Evolutionary conservation across 1,139 yeast genomes (phyloP).

Genomic region (Lodderomyces pseudojiufengensis): DNA sequence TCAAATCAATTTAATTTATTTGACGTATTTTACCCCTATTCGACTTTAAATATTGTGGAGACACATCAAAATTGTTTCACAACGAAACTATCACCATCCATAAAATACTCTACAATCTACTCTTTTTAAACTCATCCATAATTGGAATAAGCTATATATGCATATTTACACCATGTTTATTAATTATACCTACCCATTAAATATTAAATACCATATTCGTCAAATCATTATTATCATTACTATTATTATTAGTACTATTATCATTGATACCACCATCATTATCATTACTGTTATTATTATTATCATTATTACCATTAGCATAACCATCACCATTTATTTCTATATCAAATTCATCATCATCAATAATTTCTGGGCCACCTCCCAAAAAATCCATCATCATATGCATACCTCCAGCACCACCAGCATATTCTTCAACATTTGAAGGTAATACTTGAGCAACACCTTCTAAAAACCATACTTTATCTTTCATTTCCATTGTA

Average conservation of each 20-base stretch:
- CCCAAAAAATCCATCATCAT: conserved; percentile 87
- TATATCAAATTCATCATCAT: conserved; percentile 40
- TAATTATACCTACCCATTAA: no score
- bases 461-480: conserved; percentile 93
- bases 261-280: neutral
- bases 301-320: neutral
- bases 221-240: neutral
- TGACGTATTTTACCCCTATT: no score
- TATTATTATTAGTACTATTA: neutral
- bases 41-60: no score
- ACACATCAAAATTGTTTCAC: no score
- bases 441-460: conserved; percentile 82
- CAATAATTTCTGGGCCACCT: conserved; percentile 57
- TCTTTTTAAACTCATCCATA: no score
- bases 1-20: no score
- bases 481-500: conserved; percentile 82
- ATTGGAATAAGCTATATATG: no score
- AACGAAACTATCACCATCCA: no score
- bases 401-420: conserved; percentile 83
- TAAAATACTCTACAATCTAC: no score
- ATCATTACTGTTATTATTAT: conserved; percentile 16
- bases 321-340: conserved; percentile 22
- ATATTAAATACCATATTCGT: neutral
- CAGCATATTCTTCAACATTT: conserved; percentile 78
- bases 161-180: no score